Conservation (phyloP, 2,329 filamentous ascomycete species). For the Alternaria sp. region DNA sequence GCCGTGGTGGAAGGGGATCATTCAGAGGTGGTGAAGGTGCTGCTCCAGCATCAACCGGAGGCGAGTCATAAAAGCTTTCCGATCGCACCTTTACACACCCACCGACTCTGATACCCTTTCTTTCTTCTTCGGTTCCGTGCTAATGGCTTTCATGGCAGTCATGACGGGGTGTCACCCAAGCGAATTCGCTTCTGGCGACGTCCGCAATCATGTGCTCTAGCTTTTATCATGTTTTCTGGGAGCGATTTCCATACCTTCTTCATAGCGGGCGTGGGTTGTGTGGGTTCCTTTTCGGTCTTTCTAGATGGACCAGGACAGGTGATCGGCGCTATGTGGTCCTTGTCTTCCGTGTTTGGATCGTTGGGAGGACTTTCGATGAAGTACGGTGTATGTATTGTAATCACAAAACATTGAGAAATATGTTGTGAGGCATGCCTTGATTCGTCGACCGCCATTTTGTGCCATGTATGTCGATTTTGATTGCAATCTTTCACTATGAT, state of each 20-base stretch:
- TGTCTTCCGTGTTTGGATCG: conserved; percentile 16
- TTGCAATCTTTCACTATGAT: too few relatives aligned
- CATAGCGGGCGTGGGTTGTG: conserved; percentile 45
- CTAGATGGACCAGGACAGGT: conserved; percentile 7
- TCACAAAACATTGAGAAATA: conserved; percentile 9
- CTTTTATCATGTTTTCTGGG: conserved; percentile 27
- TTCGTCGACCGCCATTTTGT: fast-evolving
- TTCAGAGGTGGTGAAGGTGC: conserved; percentile 47
- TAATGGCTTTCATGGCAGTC: conserved; percentile 15
- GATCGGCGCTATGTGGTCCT: conserved; percentile 10
- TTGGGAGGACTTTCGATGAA: conserved; percentile 6
- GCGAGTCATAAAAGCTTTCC: conserved; percentile 46
- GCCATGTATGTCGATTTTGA: too few relatives aligned
- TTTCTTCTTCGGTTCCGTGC: conserved; percentile 32
- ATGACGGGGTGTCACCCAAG: conserved; percentile 2
- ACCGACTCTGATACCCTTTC: conserved; percentile 46
- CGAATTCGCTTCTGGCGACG: conserved; percentile 6
- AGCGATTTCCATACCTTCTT: conserved; percentile 15
- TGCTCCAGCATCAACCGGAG: conserved; percentile 48
- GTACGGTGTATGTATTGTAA: conserved; percentile 11
- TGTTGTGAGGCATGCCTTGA: not conserved
- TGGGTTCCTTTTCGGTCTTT: conserved; percentile 21
- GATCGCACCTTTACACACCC: conserved; percentile 25
- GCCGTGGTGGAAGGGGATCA: conserved; percentile 52
- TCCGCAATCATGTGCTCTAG: conserved; percentile 15